Conservation (phyloP, 306 rosid genomes). For the Quercus dentata region DNA sequence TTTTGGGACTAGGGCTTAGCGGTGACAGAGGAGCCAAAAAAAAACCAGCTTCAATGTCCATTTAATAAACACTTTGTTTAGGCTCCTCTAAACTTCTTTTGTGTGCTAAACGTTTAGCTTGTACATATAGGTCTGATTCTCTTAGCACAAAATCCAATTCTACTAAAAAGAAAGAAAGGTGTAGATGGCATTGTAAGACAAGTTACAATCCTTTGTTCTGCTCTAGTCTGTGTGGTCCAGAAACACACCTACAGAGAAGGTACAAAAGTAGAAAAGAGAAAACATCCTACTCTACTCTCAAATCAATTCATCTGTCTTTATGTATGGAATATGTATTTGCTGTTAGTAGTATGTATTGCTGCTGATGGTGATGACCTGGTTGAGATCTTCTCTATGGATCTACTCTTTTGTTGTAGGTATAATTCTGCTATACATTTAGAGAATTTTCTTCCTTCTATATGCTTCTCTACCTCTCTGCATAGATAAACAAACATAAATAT, state of each 20-base stretch:
- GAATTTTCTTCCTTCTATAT: slow-evolving; percentile 53
- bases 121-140: neutral
- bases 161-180: slow-evolving; percentile 3
- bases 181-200: slow-evolving; percentile 25
- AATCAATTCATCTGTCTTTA: slow-evolving; percentile 54
- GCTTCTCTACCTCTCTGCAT: slow-evolving; percentile 79
- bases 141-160: neutral
- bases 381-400: slow-evolving; percentile 61
- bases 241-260: slow-evolving; percentile 43
- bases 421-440: slow-evolving; percentile 84
- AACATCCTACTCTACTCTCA: slow-evolving; percentile 42
- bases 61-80: neutral
- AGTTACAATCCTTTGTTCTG: slow-evolving; percentile 35
- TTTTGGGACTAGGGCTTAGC: no score
- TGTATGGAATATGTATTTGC: slow-evolving; percentile 73
- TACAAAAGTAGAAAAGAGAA: slow-evolving; percentile 29
- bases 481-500: slow-evolving; percentile 8
- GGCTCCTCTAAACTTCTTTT: neutral
- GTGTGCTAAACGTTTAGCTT: neutral
- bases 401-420: slow-evolving; percentile 75
- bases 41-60: neutral
- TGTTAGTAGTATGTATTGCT: slow-evolving; percentile 94
- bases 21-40: no score
- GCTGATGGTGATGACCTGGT: slow-evolving; percentile 42
- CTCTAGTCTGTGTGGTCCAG: slow-evolving; percentile 46